A percentile compares a stretch with the other conserved stretches of the same genome.
These are phyloP conservation scores for Wallemia hederae DNA, from an alignment of 1,284 basidiomycete species.

Conservation along the genomic window DNA sequence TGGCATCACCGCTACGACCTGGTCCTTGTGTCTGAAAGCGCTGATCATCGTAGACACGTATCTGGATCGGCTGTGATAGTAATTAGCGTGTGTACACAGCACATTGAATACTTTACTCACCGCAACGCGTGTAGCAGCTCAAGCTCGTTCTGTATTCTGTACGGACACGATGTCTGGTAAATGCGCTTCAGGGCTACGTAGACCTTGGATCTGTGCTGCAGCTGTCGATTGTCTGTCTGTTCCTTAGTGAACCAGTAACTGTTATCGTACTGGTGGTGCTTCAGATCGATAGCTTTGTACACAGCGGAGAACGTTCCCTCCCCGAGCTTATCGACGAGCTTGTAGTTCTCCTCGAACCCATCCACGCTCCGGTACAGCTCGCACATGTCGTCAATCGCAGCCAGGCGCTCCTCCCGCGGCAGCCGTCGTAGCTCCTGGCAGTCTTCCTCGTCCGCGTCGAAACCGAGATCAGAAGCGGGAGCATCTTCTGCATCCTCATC, in stretches of 20 bases:
- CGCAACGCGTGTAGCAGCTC: conserved; percentile 52
- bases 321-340: conserved; percentile 63
- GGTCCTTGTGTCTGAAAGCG: conserved; percentile 70
- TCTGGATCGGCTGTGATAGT: background rate
- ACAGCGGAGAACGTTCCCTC: conserved; percentile 95
- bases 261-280: conserved; percentile 51
- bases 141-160: conserved; percentile 78
- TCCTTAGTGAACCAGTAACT: conserved; percentile 36
- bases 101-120: conserved; percentile 6
- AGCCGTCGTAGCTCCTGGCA: conserved; percentile 13
- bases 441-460: conserved; percentile 15
- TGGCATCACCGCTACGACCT: conserved; percentile 82
- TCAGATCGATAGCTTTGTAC: conserved; percentile 73
- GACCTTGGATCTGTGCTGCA: conserved; percentile 12
- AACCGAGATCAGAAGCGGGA: background rate
- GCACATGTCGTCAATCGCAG: conserved; percentile 44
- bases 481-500: background rate
- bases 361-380: conserved; percentile 26
- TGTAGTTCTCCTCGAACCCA: conserved; percentile 36
- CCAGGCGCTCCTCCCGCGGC: conserved; percentile 34
- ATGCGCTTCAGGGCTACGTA: conserved; percentile 92
- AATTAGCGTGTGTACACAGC: background rate
- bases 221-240: conserved; percentile 12
- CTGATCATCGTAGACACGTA: conserved; percentile 53
- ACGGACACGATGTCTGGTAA: conserved; percentile 79